These are phyloP conservation scores for Cupressus sempervirens DNA, from an alignment of 75 land plant genomes.

Conservation along the genomic window DNA sequence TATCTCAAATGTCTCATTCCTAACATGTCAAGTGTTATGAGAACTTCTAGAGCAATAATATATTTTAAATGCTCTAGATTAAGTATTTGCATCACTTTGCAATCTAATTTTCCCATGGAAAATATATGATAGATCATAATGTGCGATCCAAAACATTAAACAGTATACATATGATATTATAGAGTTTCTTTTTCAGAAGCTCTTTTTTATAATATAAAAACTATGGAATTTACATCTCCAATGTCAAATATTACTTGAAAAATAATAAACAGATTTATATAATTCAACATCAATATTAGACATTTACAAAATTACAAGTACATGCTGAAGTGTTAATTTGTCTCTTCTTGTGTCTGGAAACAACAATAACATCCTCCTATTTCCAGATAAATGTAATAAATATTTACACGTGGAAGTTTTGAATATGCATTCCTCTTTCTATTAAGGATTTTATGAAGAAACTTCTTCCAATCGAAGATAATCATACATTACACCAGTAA, in stretches of 20 bases:
- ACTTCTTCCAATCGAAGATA: slow-evolving; percentile 39
- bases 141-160: too few relatives aligned
- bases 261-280: neutral
- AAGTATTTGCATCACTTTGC: too few relatives aligned
- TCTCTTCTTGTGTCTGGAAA: neutral
- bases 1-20: neutral
- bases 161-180: too few relatives aligned
- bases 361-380: neutral
- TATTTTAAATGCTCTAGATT: too few relatives aligned
- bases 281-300: neutral
- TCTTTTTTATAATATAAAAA: too few relatives aligned
- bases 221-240: too few relatives aligned
- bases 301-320: neutral
- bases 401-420: neutral
- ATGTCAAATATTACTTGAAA: neutral
- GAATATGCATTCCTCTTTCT: neutral
- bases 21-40: neutral
- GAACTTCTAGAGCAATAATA: too few relatives aligned
- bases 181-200: too few relatives aligned
- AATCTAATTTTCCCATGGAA: too few relatives aligned
- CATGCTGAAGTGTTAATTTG: neutral
- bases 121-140: too few relatives aligned
- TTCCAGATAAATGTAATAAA: neutral
- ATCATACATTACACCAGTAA: slow-evolving; percentile 49
- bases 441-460: slow-evolving; percentile 11